Percentiles rank a stretch among this genome's conserved stretches.
Evolutionary conservation across 2,329 filamentous ascomycete species (phyloP).

Genomic region (Aspergillus puulaauensis): DNA sequence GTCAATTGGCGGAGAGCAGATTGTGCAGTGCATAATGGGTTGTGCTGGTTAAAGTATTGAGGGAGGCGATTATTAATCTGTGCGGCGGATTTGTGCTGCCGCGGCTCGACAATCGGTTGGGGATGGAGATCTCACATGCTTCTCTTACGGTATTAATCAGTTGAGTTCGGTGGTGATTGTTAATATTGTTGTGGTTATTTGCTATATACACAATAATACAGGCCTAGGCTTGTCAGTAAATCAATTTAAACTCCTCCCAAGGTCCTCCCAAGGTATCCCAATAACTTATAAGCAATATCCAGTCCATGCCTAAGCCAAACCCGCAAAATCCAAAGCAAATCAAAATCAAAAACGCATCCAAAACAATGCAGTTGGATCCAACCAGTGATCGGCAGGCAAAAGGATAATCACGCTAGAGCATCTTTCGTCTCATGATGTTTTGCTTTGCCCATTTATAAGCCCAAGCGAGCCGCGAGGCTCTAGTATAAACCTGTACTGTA

Average conservation of each 20-base stretch:
- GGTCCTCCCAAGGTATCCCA: slow-evolving; percentile 6
- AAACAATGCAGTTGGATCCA: neutral
- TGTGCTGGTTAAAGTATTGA: too few relatives aligned
- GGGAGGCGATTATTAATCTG: too few relatives aligned
- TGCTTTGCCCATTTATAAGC: slow-evolving; percentile 3
- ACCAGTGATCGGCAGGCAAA: slow-evolving; percentile 1
- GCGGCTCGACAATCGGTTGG: too few relatives aligned
- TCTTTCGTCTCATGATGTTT: neutral
- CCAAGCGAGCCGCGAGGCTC: slow-evolving; percentile 13
- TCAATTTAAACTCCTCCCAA: neutral
- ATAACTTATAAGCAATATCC: neutral
- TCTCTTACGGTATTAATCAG: too few relatives aligned
- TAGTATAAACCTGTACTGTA: slow-evolving; percentile 4
- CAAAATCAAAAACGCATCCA: neutral
- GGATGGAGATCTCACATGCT: neutral
- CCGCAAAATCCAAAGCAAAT: neutral
- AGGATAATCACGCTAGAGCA: neutral
- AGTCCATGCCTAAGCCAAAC: neutral
- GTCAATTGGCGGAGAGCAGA: too few relatives aligned
- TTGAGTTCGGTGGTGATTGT: too few relatives aligned
- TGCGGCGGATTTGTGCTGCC: too few relatives aligned
- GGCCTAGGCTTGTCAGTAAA: neutral
- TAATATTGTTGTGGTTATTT: neutral
- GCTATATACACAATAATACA: slow-evolving; percentile 14
- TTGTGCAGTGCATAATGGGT: too few relatives aligned